Base-by-base conservation (phyloP, 2,329 filamentous ascomycete genomes). In the Trichoderma sp. region DNA sequence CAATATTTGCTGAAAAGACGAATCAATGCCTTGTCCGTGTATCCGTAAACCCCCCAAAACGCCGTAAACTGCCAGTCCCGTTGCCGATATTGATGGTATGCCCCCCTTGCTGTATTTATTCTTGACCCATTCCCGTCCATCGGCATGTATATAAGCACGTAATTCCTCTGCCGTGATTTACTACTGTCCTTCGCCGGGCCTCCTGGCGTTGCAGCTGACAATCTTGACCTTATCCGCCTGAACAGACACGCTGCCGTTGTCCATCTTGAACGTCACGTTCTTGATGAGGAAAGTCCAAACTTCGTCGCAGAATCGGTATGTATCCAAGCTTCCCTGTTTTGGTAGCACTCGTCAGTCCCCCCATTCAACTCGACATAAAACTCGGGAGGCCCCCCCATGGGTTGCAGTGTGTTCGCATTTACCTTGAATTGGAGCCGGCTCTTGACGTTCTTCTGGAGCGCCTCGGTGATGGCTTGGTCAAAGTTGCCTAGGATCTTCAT, bases 221-320 rank as follows among this genome's bases (percentile, higher is more conserved):
- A 99, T 99, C 90, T 98, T 98, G 82, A 99, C 93, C 81, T 94
- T 95, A 80, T 98, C 95, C 23, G 95, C 94, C 47, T 88, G 85
- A 15, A 98, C 90, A 1, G 89, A 88, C 73, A 90, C 88, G 71
- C 88, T 89, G 76, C 87, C 87, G 67, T 92, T 93, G 77, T 98
- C 95, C 85, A 98, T 92, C 85, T 99, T 99, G 85, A 99, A 98
- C n/a, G 91, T 94, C 70, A 98, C 95, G 76, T 98, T 96, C 84
- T 98, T 98, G 83, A 99, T 97, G 72, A 99, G 88, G 82, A 99
- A 99, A 1, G 96, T 99, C 96, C 96, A 99, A 72, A 99, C 96
- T 84, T 99, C 96, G 83, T 99, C 96, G 85, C 96, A 99, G 88
- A 99, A 99, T 76, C 96, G 92, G 85, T 99, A 99, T 17, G 96